A percentile compares a stretch with the other conserved stretches of the same genome.
phyloP scores from a whole-genome alignment of 1,284 basidiomycete species.

The Sporisorium exsertum region DNA sequence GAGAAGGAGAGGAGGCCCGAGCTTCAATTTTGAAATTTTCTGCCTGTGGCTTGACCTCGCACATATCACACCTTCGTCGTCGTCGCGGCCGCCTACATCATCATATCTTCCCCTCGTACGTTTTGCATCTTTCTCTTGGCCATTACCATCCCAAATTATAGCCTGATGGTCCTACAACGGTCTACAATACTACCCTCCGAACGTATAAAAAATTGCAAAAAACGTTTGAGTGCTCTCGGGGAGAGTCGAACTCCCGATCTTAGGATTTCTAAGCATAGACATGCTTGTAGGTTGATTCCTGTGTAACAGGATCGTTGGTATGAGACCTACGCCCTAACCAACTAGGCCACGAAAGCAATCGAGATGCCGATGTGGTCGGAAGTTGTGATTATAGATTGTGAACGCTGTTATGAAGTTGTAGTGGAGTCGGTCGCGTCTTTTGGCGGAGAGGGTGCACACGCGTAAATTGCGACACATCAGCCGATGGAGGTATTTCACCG shows the following conservation, averaged over 20 bases:
- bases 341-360: constrained; percentile 47
- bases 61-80: no score
- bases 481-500: not conserved
- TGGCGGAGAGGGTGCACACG: not conserved
- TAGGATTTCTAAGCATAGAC: constrained; percentile 34
- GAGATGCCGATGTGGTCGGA: no score
- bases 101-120: not conserved
- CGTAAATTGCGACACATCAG: not conserved
- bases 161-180: not conserved
- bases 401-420: no score
- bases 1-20: no score
- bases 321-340: constrained; percentile 55
- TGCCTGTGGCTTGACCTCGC: no score
- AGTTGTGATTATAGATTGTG: no score
- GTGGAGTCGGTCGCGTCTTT: no score
- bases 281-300: constrained; percentile 37
- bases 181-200: no score
- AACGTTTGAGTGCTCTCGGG: constrained; percentile 41
- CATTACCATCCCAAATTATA: not conserved
- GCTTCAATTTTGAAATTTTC: not conserved
- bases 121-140: not conserved
- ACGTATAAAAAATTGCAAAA: constrained; percentile 8
- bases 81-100: not conserved
- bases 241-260: constrained; percentile 56
- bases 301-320: constrained; percentile 43